Evolutionary conservation across 257 asterid species (phyloP).

Genomic region (Scutellaria baicalensis): DNA sequence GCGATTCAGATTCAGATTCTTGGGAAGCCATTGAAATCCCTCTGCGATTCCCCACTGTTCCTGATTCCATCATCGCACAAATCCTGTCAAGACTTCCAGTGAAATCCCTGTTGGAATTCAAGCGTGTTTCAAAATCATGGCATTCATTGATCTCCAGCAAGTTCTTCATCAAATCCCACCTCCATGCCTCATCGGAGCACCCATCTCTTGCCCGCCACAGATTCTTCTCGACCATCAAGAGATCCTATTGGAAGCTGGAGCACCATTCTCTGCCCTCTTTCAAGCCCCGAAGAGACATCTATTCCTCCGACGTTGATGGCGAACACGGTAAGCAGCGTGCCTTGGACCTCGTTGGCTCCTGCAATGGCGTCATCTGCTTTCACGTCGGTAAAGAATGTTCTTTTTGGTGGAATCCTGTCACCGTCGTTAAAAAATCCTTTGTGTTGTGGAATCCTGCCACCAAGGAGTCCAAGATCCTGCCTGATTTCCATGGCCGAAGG

Average conservation of each 20-base stretch:
- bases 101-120: constrained; percentile 21
- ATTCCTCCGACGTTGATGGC: neutral
- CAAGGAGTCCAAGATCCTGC: neutral
- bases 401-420: neutral
- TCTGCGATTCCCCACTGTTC: neutral
- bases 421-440: neutral
- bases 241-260: neutral
- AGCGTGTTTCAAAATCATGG: constrained; percentile 32
- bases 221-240: neutral
- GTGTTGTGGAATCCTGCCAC: neutral
- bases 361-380: constrained; percentile 25
- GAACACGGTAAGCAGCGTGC: neutral
- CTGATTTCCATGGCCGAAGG: neutral
- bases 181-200: neutral
- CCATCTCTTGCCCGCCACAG: neutral
- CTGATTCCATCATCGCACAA: constrained; percentile 18
- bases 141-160: constrained; percentile 7
- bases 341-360: constrained; percentile 15
- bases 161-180: constrained; percentile 19
- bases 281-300: neutral
- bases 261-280: constrained; percentile 7
- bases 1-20: no score
- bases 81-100: constrained; percentile 32
- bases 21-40: no score
- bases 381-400: neutral